Percentiles rank a stretch among this genome's conserved stretches.
Conservation (phyloP, 768 basidiomycete genomes). For the Suillus bovinus region DNA sequence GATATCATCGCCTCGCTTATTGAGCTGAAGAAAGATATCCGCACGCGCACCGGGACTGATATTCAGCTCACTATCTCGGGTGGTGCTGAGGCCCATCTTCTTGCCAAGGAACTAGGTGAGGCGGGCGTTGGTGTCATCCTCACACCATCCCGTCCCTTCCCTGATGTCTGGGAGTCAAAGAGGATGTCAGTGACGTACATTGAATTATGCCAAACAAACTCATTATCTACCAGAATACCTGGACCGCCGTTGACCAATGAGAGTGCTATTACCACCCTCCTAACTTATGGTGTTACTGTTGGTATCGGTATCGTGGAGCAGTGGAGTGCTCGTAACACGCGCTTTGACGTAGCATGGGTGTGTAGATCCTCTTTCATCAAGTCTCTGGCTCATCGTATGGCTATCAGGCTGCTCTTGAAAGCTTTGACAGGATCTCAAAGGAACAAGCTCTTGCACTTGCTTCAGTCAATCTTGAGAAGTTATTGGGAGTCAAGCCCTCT, state of each 20-base stretch:
- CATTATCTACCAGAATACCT: slow-evolving; percentile 24
- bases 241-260: slow-evolving; percentile 38
- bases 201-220: slow-evolving; percentile 5
- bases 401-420: slow-evolving; percentile 41
- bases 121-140: slow-evolving; percentile 74
- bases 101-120: slow-evolving; percentile 70
- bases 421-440: slow-evolving; percentile 40
- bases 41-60: slow-evolving; percentile 40
- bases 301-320: slow-evolving; percentile 65
- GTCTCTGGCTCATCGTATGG: slow-evolving; percentile 24
- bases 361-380: slow-evolving; percentile 27
- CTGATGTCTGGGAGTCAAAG: slow-evolving; percentile 64
- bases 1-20: slow-evolving; percentile 83
- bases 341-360: slow-evolving; percentile 85
- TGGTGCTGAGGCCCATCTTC: slow-evolving; percentile 66
- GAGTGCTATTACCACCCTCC: slow-evolving; percentile 59
- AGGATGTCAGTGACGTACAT: slow-evolving; percentile 26
- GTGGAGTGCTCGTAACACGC: slow-evolving; percentile 74
- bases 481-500: slow-evolving; percentile 33
- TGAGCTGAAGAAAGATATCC: slow-evolving; percentile 64
- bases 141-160: slow-evolving; percentile 68
- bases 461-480: slow-evolving; percentile 53
- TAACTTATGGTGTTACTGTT: slow-evolving; percentile 70
- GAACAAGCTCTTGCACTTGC: slow-evolving; percentile 52
- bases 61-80: slow-evolving; percentile 66